Evolutionary conservation across 345 rosid genomes (phyloP), one percentile per base, ranked within the genome.

Genomic region (Syzygium aqueum): DNA sequence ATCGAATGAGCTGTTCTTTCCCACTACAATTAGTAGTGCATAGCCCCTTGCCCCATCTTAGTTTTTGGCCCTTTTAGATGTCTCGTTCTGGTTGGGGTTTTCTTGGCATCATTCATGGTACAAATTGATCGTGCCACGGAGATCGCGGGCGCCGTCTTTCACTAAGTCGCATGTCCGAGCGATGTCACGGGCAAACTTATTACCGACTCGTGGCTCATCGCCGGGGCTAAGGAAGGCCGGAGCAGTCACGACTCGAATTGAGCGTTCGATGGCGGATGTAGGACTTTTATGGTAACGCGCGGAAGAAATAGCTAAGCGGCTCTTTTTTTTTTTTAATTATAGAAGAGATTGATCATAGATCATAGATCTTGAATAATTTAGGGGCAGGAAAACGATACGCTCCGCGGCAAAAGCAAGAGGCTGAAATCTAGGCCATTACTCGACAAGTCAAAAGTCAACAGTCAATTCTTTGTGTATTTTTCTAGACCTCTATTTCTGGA

Each of bases 121-220:
- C 46, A 8, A 67, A 67, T 67, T 67, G 80, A 33, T 67, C 46
- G 0, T 4, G 10, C 25, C 43, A 0, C 46, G 11, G 25, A 0
- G 46, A 33, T n/a, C 5, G 37, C 1, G 19, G 37, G 14, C 19
- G 0, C 17, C 0, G 37, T n/a, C 73, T 61, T 1, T 61, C 30
- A 16, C n/a, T 33, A 14, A 12, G 37, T 13, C 37, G 4, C n/a
- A 0, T 6, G 46, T n/a, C 19, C 37, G 1, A 14, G 33, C 73
- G 9, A 61, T 13, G 73, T n/a, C 4, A 19, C 8, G 9, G 6
- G 33, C 73, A n/a, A 59, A 11, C 65, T 59, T 59, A 0, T 11
- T 1, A 59, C 30, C 9, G 30, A 0, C 27, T 59, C 27, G 30
- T 1, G 16, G 65, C 65, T 50, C 51, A 10, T 50, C 11, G 51